A percentile compares a stretch with the other conserved stretches of the same genome.
phyloP scores from a whole-genome alignment of 257 asterid genomes.

The Ilex aquifolium region DNA sequence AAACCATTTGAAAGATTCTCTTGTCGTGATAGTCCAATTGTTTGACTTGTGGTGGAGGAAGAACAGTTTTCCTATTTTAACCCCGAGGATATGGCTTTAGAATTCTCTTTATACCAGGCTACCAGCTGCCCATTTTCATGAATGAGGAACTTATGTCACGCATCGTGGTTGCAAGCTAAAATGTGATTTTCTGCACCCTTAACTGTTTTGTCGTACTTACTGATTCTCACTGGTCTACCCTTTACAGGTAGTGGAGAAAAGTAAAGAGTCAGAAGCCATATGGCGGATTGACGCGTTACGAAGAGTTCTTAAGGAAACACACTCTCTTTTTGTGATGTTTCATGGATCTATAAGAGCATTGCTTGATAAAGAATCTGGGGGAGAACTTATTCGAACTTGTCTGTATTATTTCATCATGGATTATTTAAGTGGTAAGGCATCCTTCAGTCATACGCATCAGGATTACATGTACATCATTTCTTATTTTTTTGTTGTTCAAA shows the following conservation, averaged over 20 bases:
- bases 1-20: no score
- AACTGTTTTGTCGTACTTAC: neutral
- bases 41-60: no score
- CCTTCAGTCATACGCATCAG: slow-evolving; percentile 14
- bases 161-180: no score
- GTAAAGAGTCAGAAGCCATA: slow-evolving; percentile 63
- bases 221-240: slow-evolving; percentile 10
- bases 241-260: slow-evolving; percentile 75
- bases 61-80: no score
- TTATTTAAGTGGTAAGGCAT: slow-evolving; percentile 82
- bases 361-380: slow-evolving; percentile 89
- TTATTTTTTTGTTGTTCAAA: slow-evolving; percentile 33
- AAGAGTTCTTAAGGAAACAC: slow-evolving; percentile 73
- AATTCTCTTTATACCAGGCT: no score
- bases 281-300: slow-evolving; percentile 80
- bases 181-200: no score
- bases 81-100: no score
- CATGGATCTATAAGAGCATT: slow-evolving; percentile 71
- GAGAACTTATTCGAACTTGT: slow-evolving; percentile 73
- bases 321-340: slow-evolving; percentile 89
- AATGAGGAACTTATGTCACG: no score
- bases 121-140: no score
- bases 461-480: slow-evolving; percentile 23
- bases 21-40: no score
- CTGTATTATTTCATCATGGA: slow-evolving; percentile 87